Conservation (phyloP, 805 yeast species). For the Yarrowia alimentaria region DNA sequence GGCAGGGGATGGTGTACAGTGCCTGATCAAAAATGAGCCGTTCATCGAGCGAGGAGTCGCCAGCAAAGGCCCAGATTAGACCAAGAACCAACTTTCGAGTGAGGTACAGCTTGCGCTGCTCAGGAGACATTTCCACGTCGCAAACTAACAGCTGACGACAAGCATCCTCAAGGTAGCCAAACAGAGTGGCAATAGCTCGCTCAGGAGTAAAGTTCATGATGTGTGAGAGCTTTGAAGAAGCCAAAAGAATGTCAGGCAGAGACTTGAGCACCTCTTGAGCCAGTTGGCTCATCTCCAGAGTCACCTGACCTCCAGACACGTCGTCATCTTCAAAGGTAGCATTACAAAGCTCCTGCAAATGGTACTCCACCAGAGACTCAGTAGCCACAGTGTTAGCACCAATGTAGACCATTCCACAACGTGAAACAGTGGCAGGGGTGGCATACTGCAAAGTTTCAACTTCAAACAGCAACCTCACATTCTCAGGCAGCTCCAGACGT, state of each 20-base stretch:
- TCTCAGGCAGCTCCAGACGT: conserved; percentile 62
- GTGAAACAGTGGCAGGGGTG: conserved; percentile 87
- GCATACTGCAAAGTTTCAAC: conserved; percentile 63
- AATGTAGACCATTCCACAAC: conserved; percentile 87
- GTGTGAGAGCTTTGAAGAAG: conserved; percentile 49
- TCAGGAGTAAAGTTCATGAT: conserved; percentile 50
- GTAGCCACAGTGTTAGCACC: conserved; percentile 41
- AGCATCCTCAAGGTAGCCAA: conserved; percentile 44
- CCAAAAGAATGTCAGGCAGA: neutral
- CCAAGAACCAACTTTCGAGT: conserved; percentile 38
- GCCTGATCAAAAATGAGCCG: too few species aligned
- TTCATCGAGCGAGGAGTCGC: conserved; percentile 49
- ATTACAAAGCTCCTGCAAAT: conserved; percentile 28
- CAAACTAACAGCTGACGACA: conserved; percentile 37
- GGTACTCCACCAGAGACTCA: conserved; percentile 34
- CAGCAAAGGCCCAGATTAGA: conserved; percentile 63
- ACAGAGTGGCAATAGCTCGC: conserved; percentile 45
- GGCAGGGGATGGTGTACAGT: too few species aligned
- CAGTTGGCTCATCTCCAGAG: too few species aligned
- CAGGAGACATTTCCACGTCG: conserved; percentile 32
- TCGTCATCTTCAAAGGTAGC: conserved; percentile 2
- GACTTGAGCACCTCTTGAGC: conserved; percentile 8
- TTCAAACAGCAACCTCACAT: conserved; percentile 71
- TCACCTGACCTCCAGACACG: too few species aligned
- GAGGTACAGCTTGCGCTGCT: conserved; percentile 35